Percentiles rank a stretch among this genome's conserved stretches.
Evolutionary conservation across 768 basidiomycete species (phyloP).

Genomic region (Russula sp.): DNA sequence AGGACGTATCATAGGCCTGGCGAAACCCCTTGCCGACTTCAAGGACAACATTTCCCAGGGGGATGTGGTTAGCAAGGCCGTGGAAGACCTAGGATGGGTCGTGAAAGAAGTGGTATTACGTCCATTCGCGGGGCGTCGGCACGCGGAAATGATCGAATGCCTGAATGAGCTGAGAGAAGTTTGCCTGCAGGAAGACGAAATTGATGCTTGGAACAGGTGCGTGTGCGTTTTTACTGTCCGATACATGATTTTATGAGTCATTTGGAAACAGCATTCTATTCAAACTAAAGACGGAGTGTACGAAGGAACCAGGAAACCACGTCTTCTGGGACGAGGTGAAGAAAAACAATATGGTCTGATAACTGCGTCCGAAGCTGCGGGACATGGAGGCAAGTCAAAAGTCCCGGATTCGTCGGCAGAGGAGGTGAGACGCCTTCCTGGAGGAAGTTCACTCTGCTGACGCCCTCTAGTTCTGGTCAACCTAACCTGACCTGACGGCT

Average conservation of each 20-base stretch:
- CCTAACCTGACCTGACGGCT: not conserved
- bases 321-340: slow-evolving; percentile 64
- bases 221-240: slow-evolving; percentile 37
- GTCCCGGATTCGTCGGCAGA: slow-evolving; percentile 54
- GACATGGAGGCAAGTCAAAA: slow-evolving; percentile 54
- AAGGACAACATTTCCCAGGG: slow-evolving; percentile 63
- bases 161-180: slow-evolving; percentile 63
- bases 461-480: slow-evolving; percentile 18
- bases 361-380: slow-evolving; percentile 55
- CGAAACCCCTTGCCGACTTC: slow-evolving; percentile 77
- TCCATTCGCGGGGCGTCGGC: slow-evolving; percentile 69
- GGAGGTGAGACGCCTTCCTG: slow-evolving; percentile 43
- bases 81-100: slow-evolving; percentile 71
- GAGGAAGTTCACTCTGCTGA: not conserved
- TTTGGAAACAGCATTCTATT: slow-evolving; percentile 52
- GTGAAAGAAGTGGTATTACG: slow-evolving; percentile 65
- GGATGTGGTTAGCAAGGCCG: slow-evolving; percentile 81
- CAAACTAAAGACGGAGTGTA: slow-evolving; percentile 56
- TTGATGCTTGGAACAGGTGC: slow-evolving; percentile 75
- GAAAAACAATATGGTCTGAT: slow-evolving; percentile 58
- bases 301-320: slow-evolving; percentile 53
- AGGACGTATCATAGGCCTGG: slow-evolving; percentile 73
- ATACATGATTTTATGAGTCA: slow-evolving; percentile 4
- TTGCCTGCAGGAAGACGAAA: slow-evolving; percentile 72
- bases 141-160: slow-evolving; percentile 70